phyloP scores from a whole-genome alignment of 805 yeast genomes.

The Tetrapisispora arboricola region DNA sequence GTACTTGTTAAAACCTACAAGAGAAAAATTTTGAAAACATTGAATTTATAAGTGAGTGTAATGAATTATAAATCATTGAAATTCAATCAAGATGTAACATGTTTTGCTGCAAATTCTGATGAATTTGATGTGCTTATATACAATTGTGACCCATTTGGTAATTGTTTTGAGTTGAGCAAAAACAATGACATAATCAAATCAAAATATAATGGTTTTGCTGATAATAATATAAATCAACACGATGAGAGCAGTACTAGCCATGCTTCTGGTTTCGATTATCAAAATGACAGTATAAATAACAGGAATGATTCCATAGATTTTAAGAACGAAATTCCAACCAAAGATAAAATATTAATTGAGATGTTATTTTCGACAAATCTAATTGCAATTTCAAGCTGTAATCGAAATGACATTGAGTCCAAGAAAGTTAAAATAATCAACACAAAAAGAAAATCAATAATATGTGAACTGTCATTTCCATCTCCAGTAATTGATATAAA shows the following conservation, averaged over 20 bases:
- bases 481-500: slow-evolving; percentile 60
- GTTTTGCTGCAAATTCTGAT: slow-evolving; percentile 67
- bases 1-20: too few species aligned
- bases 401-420: slow-evolving; percentile 50
- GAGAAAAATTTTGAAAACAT: too few species aligned
- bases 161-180: slow-evolving; percentile 41
- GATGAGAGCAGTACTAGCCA: too few species aligned
- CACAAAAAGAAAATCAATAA: slow-evolving; percentile 57
- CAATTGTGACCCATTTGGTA: slow-evolving; percentile 83
- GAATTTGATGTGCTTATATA: slow-evolving; percentile 58
- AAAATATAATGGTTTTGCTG: neutral
- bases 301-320: neutral
- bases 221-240: neutral
- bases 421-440: slow-evolving; percentile 56
- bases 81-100: slow-evolving; percentile 81
- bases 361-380: slow-evolving; percentile 87
- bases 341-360: slow-evolving; percentile 44
- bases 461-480: slow-evolving; percentile 86
- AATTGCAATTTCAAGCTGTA: slow-evolving; percentile 71
- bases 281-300: too few species aligned
- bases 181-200: neutral
- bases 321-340: neutral
- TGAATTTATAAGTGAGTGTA: neutral
- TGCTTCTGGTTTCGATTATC: too few species aligned
- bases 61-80: slow-evolving; percentile 13